Evolutionary conservation across 352 stramenopile species (phyloP), one percentile per base, ranked within the genome.

Genomic region (Pythium aphanidermatum): DNA sequence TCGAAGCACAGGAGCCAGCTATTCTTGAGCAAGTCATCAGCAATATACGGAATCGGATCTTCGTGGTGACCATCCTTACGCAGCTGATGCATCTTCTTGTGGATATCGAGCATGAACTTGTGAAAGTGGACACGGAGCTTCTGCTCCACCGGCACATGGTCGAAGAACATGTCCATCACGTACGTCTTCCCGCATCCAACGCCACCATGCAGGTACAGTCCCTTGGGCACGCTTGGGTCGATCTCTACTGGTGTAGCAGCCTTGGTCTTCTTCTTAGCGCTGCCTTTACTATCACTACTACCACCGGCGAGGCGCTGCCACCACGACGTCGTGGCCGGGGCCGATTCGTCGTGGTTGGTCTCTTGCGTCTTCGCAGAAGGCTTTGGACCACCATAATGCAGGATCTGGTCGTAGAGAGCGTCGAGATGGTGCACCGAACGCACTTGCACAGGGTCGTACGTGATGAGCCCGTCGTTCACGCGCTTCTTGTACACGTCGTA

Each of bases 91-190:
- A 99, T 97, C 32, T 86, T 71, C 59, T 85, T 69, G 67, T 99
- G 95, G 25, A 99, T 86, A 33, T 98, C 83, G 24, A 97, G 74
- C 81, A 99, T 97, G 60, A 99, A 99, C 45, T 93, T 83, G 74
- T 99, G 95, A 70, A 99, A 99, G 56, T 99, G 96, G 35, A 98
- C 85, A 21, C 95, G 78, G 48, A 80, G 68, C 52, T 97, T 97
- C 23, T 60, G 54, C 35, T 80, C 34, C 1, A 89, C 60, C 0
- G 78, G 78, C n/a, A 89, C 65, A 14, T 72, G 53, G 45, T 95
- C 64, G 56, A 90, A 98, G 55, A 99, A 98, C 57, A 97, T 78
- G 70, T 99, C 93, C 94, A 99, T 98, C 5, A 98, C 70, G 55
- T 97, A 96, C 12, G 90, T 97, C 70, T 92, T 99, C 24, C 96